Base-by-base conservation (phyloP, 176 grass and related monocot genomes). In the Themeda triandra region DNA sequence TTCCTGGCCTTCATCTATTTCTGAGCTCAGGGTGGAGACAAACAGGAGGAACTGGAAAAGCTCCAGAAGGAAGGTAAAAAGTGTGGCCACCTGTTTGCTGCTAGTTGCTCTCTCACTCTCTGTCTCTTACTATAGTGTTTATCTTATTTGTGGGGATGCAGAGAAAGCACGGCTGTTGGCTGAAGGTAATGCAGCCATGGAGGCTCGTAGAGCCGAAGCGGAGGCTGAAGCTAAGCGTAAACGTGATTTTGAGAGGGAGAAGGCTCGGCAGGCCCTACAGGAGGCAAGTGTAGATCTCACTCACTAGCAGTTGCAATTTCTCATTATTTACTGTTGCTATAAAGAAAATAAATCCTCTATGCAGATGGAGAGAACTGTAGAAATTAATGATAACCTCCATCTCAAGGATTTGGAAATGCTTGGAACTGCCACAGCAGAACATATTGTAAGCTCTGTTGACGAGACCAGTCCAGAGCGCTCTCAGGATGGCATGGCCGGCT, bases 131-230 rank as follows among this genome's bases (percentile, higher is more conserved):
- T 48, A 1, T 19, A 23, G 13, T 62, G 15, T 51, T 12, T 21
- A 32, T 0, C 8, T 0, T 87, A 3, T 28, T 24, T 49, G 6
- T 82, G 63, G 70, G 63, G 70, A 73, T 82, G 85, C 87, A 98
- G 96, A 93, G 71, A 98, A 90, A 87, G 93, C 89, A 37, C 74
- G 91, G 21, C 68, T 98, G 65, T 90, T 95, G 78, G 91, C 93
- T 42, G 96, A 98, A 91, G 96, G 92, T 54, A 98, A 93, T 84
- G 93, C 89, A 37, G 96, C 88, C 77, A 92, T 95, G 91, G 96
- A 98, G 73, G 91, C 96, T 85, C 86, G 87, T 32, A 93, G 90
- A 87, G 91, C 91, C 30, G 93, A 93, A 88, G 93, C 93, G 4
- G 96, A 91, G 79, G 93, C 91, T 1, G 93, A 95, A 83, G 84